Conservation (phyloP, 352 stramenopile species). For the Phytopythium cucurbitacearum region DNA sequence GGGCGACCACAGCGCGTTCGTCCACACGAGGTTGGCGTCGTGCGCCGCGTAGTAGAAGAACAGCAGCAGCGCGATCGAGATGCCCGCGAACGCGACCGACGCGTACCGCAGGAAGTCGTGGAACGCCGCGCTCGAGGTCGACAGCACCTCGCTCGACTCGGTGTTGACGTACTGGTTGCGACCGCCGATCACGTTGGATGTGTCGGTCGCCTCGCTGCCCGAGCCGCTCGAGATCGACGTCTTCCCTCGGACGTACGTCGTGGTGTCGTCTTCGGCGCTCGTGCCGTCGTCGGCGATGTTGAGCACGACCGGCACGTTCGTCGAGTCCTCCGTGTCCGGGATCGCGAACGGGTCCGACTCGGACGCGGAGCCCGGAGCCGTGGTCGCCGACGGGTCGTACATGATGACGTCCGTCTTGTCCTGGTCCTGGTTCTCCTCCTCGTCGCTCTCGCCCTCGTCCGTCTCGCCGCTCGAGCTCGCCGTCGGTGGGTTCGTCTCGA, state of each 20-base stretch:
- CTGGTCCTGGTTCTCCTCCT: slow-evolving; percentile 26
- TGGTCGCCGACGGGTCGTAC: slow-evolving; percentile 27
- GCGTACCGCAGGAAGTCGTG: slow-evolving; percentile 61
- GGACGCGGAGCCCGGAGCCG: slow-evolving; percentile 17
- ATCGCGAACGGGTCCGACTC: slow-evolving; percentile 54
- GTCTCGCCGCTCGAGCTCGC: slow-evolving; percentile 7
- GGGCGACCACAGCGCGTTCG: slow-evolving; percentile 46
- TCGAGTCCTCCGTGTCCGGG: slow-evolving; percentile 20
- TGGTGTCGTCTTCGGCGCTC: slow-evolving; percentile 20
- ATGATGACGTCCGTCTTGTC: slow-evolving; percentile 46
- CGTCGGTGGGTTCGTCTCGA: slow-evolving; percentile 30
- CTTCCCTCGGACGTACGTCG: slow-evolving; percentile 49
- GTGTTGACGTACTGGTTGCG: slow-evolving; percentile 45
- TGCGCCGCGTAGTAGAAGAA: slow-evolving; percentile 63
- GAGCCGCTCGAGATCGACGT: slow-evolving; percentile 9
- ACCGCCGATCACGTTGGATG: slow-evolving; percentile 51
- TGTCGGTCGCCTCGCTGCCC: slow-evolving; percentile 9
- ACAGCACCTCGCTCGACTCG: slow-evolving; percentile 40
- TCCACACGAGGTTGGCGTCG: slow-evolving; percentile 36
- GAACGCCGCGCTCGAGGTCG: slow-evolving; percentile 33
- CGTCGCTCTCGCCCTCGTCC: slow-evolving; percentile 16
- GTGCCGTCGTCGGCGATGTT: slow-evolving; percentile 32
- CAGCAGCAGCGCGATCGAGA: slow-evolving; percentile 51
- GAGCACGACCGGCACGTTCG: slow-evolving; percentile 39
- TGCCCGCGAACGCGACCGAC: slow-evolving; percentile 50